phyloP scores from a whole-genome alignment of 2,329 filamentous ascomycete species.

The Ceratocystis albifundus region DNA sequence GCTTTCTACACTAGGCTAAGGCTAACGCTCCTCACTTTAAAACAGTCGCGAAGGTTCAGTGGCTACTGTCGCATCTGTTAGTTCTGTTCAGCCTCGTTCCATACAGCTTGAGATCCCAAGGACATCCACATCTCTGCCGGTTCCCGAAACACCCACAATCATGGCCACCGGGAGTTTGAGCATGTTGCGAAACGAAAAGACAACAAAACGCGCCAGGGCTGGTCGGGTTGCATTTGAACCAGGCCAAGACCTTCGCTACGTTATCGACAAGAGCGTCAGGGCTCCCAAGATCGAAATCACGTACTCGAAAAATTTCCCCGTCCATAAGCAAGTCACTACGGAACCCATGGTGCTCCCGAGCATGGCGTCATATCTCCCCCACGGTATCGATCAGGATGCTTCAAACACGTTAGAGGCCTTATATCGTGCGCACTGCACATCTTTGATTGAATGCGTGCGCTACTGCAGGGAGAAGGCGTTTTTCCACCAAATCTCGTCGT shows the following conservation, averaged over 20 bases:
- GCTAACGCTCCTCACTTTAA: not conserved
- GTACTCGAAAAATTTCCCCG: conserved; percentile 40
- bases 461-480: conserved; percentile 97
- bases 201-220: conserved; percentile 11
- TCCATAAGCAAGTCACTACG: conserved; percentile 42
- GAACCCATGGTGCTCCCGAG: conserved; percentile 71
- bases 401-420: conserved; percentile 76
- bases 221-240: conserved; percentile 19
- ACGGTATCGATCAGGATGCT: conserved; percentile 72
- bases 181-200: conserved; percentile 26
- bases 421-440: conserved; percentile 91
- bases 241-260: conserved; percentile 19
- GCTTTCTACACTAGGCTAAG: not conserved
- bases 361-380: conserved; percentile 69
- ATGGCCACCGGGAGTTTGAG: conserved; percentile 18
- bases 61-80: not conserved
- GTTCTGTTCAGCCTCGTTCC: not conserved
- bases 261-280: conserved; percentile 41
- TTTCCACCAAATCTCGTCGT: conserved; percentile 86
- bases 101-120: not conserved
- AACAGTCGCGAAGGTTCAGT: conserved; percentile 3
- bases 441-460: conserved; percentile 85
- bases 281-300: conserved; percentile 50
- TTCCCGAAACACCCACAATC: not conserved
- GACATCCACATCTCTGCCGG: not conserved